A percentile compares a stretch with the other conserved stretches of the same genome.
phyloP scores from a whole-genome alignment of 495 filamentous ascomycete species.

The Xylaria cubensis region DNA sequence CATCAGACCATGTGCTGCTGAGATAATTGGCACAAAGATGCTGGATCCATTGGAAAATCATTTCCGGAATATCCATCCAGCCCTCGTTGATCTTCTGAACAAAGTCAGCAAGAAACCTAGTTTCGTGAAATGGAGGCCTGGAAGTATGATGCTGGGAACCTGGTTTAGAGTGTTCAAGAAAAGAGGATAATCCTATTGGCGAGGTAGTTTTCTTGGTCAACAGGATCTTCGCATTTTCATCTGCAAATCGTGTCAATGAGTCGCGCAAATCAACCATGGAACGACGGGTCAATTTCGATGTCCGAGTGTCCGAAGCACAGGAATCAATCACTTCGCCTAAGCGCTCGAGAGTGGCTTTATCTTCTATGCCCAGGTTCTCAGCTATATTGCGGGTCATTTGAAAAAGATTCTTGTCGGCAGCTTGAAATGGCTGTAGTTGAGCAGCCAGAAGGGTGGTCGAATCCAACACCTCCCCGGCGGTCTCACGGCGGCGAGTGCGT shows the following conservation, averaged over 20 bases:
- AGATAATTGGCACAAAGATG: constrained; percentile 68
- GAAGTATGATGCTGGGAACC: constrained; percentile 58
- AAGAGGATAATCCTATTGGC: constrained; percentile 65
- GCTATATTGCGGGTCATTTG: constrained; percentile 70
- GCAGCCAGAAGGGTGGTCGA: constrained; percentile 73
- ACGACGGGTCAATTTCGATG: constrained; percentile 46
- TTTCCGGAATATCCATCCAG: constrained; percentile 67
- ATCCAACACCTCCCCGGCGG: constrained; percentile 73
- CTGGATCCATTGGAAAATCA: constrained; percentile 69
- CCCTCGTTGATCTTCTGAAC: constrained; percentile 57
- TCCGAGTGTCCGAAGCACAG: constrained; percentile 53
- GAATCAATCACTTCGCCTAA: constrained; percentile 61
- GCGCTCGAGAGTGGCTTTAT: constrained; percentile 56
- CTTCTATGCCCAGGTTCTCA: constrained; percentile 67
- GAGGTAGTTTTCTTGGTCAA: constrained; percentile 51
- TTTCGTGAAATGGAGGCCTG: constrained; percentile 61
- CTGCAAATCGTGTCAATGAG: constrained; percentile 49
- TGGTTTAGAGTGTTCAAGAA: constrained; percentile 78
- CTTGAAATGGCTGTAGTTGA: constrained; percentile 68
- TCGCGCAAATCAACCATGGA: constrained; percentile 51
- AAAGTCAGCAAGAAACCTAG: constrained; percentile 64
- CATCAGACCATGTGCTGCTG: constrained; percentile 70
- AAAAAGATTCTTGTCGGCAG: constrained; percentile 80
- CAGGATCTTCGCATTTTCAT: constrained; percentile 49
- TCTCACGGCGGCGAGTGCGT: constrained; percentile 79